Percentiles rank a stretch among this genome's conserved stretches.
Conservation (phyloP, 192 early-diverging fungal species). For the Podila verticillata region DNA sequence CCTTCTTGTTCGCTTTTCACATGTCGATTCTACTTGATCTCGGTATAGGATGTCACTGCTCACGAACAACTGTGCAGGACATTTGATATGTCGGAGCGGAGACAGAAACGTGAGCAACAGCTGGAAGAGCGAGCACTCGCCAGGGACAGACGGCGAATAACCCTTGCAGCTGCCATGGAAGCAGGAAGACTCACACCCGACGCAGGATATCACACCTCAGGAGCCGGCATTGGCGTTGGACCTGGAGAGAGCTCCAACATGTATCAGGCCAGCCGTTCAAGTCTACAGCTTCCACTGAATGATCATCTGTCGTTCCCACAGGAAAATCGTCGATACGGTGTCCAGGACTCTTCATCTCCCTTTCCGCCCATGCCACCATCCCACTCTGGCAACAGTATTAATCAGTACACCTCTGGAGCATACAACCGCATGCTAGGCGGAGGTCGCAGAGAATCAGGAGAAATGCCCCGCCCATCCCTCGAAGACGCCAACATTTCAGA, state of each 20-base stretch:
- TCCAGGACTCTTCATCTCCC: conserved; percentile 23
- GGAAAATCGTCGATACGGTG: conserved; percentile 38
- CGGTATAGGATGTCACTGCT: conserved; percentile 38
- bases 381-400: not conserved
- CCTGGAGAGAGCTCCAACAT: conserved; percentile 10
- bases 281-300: conserved; percentile 34
- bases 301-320: conserved; percentile 43
- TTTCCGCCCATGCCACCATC: conserved; percentile 10
- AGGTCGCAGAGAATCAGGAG: conserved; percentile 7
- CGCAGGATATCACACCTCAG: conserved; percentile 14
- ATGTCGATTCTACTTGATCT: not conserved
- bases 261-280: conserved; percentile 35
- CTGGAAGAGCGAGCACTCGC: conserved; percentile 31
- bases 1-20: not conserved
- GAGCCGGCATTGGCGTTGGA: conserved; percentile 28
- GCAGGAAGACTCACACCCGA: conserved; percentile 27
- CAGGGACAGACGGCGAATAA: conserved; percentile 22
- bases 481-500: conserved; percentile 41
- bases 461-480: conserved; percentile 20
- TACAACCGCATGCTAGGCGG: conserved; percentile 25
- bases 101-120: conserved; percentile 34
- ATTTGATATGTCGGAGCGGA: conserved; percentile 43
- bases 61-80: conserved; percentile 47
- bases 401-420: not conserved
- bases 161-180: conserved; percentile 18